Conservation (phyloP, 1,139 yeast genomes). For the Yamadazyma blattariae region DNA sequence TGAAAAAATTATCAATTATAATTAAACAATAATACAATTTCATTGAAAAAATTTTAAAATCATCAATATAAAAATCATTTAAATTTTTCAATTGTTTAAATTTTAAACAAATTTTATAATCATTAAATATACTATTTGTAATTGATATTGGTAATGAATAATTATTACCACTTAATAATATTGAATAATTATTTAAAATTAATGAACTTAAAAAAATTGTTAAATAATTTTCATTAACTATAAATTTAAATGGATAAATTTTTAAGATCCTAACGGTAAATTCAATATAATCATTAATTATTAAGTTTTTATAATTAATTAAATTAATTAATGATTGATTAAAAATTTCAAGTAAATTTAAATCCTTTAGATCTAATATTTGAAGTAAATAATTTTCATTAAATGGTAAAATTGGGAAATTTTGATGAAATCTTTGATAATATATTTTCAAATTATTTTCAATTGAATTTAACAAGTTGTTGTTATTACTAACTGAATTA, state of each 20-base stretch:
- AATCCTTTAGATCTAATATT: constrained; percentile 13
- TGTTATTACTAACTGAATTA: too few species aligned
- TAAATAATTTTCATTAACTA: constrained; percentile 29
- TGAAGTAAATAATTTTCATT: constrained; percentile 32
- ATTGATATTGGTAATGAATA: constrained; percentile 55
- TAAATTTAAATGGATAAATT: constrained; percentile 40
- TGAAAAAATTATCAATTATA: constrained; percentile 53
- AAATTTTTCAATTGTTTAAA: constrained; percentile 22
- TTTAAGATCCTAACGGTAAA: constrained; percentile 41
- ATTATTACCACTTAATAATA: constrained; percentile 55
- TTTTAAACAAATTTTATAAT: constrained; percentile 49
- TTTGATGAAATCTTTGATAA: constrained; percentile 51
- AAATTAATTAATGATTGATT: constrained; percentile 49
- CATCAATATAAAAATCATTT: constrained; percentile 25
- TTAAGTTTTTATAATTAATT: constrained; percentile 31
- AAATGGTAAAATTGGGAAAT: constrained; percentile 58
- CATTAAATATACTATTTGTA: constrained; percentile 56
- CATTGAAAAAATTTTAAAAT: constrained; percentile 41
- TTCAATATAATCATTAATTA: constrained; percentile 28
- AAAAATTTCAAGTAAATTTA: constrained; percentile 48
- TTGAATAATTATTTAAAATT: constrained; percentile 52
- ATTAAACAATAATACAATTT: constrained; percentile 48
- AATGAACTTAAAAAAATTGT: constrained; percentile 45
- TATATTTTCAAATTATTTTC: constrained; percentile 28
- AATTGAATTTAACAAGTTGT: not conserved